phyloP scores from a whole-genome alignment of 139 green algal genomes.

The Closterium sp. region DNA sequence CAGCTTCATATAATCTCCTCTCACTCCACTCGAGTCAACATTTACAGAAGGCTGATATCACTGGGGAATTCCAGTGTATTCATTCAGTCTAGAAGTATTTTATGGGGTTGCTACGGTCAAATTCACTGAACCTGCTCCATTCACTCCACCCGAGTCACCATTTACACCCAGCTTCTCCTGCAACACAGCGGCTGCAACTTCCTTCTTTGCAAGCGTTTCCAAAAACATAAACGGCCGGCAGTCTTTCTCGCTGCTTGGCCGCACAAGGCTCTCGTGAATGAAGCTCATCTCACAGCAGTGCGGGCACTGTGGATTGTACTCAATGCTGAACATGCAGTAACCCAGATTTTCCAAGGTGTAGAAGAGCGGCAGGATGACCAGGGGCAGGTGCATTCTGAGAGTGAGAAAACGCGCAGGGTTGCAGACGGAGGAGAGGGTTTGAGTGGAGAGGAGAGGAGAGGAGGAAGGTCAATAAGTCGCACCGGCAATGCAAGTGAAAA shows the following conservation, averaged over 20 bases:
- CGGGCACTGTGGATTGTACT: background rate
- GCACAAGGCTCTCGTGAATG: constrained; percentile 1
- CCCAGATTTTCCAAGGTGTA: background rate
- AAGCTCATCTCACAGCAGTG: background rate
- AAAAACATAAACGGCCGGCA: background rate
- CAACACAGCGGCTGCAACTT: background rate
- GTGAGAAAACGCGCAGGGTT: background rate
- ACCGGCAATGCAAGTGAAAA: too few relatives aligned
- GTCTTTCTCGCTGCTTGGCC: background rate
- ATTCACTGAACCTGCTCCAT: background rate
- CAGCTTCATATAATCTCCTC: too few relatives aligned
- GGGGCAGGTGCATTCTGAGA: background rate
- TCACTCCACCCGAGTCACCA: background rate
- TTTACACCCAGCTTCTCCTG: background rate
- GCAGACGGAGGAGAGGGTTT: background rate
- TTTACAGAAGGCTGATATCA: too few relatives aligned
- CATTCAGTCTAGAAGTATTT: too few relatives aligned
- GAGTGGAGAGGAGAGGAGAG: too few relatives aligned
- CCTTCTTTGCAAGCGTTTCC: background rate
- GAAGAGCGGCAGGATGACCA: background rate
- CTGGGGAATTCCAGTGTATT: too few relatives aligned
- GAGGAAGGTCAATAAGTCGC: too few relatives aligned
- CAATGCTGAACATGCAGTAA: background rate
- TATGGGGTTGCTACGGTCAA: background rate
- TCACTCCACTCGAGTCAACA: too few relatives aligned